A percentile compares a stretch with the other conserved stretches of the same genome.
These are phyloP conservation scores for Euphrasia arctica DNA, from an alignment of 305 asterid species.

Conservation along the genomic window DNA sequence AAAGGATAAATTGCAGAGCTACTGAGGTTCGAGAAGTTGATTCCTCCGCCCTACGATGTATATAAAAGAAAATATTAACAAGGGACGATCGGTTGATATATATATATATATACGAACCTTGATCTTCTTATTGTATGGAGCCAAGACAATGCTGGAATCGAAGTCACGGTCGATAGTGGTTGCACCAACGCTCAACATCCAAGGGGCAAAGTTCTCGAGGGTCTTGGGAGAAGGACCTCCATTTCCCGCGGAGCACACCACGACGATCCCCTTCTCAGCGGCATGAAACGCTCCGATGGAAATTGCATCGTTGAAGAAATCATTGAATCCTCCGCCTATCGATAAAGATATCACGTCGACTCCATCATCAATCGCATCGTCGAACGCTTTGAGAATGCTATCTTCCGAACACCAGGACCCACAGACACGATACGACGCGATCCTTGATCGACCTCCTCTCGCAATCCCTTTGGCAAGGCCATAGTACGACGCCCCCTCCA, in stretches of 20 bases:
- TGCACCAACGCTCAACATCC: constrained; percentile 84
- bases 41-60: too few species aligned
- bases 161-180: constrained; percentile 78
- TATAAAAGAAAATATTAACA: too few species aligned
- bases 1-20: too few species aligned
- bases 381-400: constrained; percentile 56
- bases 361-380: constrained; percentile 71
- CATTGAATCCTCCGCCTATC: constrained; percentile 29
- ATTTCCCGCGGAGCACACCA: constrained; percentile 77
- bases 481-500: constrained; percentile 54
- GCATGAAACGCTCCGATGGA: constrained; percentile 85
- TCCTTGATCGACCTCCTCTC: constrained; percentile 47
- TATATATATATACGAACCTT: too few species aligned
- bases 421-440: constrained; percentile 67
- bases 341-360: constrained; percentile 72
- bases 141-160: constrained; percentile 43
- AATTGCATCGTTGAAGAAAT: constrained; percentile 46
- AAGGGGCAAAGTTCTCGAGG: constrained; percentile 71
- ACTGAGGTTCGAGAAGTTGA: too few species aligned
- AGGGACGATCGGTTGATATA: too few species aligned
- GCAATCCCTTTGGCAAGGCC: constrained; percentile 63
- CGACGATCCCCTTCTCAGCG: constrained; percentile 56
- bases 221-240: constrained; percentile 49
- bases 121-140: constrained; percentile 38
- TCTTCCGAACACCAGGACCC: constrained; percentile 26